Conservation (phyloP, 495 filamentous ascomycete genomes). For the Neurospora terricola region DNA sequence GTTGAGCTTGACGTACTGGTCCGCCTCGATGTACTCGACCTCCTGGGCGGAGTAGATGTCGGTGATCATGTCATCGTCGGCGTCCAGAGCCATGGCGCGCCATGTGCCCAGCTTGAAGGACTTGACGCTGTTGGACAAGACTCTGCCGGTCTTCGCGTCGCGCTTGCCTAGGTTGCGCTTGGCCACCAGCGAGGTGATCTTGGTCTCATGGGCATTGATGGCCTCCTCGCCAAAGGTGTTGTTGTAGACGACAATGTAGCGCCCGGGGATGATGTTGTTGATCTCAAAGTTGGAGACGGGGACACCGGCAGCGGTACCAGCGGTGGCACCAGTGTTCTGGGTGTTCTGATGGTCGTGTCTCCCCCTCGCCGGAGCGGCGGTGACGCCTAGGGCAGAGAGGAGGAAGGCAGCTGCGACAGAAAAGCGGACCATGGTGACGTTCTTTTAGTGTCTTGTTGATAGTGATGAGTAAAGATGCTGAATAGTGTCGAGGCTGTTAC, state of each 20-base stretch:
- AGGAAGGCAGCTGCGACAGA: constrained; percentile 19
- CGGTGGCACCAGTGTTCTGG: neutral
- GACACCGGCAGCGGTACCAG: constrained; percentile 23
- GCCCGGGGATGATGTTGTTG: constrained; percentile 30
- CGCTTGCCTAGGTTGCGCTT: constrained; percentile 40
- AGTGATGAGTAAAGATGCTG: neutral
- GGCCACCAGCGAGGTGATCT: constrained; percentile 31
- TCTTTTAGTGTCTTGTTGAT: neutral
- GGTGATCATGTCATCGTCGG: constrained; percentile 35
- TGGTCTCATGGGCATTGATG: constrained; percentile 30
- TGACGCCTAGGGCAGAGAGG: constrained; percentile 22
- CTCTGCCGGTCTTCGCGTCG: constrained; percentile 23
- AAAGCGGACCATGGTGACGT: constrained; percentile 19
- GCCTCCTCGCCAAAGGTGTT: constrained; percentile 29
- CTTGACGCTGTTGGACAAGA: constrained; percentile 31
- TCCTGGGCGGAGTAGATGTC: constrained; percentile 32
- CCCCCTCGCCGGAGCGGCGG: constrained; percentile 16
- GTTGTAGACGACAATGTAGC: constrained; percentile 44
- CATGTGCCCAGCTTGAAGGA: constrained; percentile 32
- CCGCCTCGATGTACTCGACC: constrained; percentile 41
- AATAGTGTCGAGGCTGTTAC: neutral
- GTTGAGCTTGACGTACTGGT: constrained; percentile 27
- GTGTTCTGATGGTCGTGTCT: neutral
- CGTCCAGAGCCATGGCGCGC: constrained; percentile 40
- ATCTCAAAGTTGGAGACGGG: constrained; percentile 35